Base-by-base conservation (phyloP, 345 rosid genomes). In the Zanthoxylum bungeanum region DNA sequence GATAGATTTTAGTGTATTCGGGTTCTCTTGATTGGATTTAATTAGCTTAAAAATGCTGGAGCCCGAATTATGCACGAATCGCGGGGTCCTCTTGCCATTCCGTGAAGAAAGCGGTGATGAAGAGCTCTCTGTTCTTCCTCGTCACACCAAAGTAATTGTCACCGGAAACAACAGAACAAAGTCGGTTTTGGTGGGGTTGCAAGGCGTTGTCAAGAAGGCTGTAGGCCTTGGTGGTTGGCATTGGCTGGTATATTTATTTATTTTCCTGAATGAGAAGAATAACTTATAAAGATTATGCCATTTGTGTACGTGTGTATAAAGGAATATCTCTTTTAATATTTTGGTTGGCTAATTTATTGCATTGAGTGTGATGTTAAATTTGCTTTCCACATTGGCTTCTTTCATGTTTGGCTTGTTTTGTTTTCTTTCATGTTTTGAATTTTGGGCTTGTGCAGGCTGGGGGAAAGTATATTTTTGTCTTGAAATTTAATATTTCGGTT, bases 171-270 rank as follows among this genome's bases (percentile, higher is more conserved):
- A 88, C 66, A 78, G 93, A 68, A 88, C 93, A 19, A 88, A 86
- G 64, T 88, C 93, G 34, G 93, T 86, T 22, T 60, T 88, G 63
- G 93, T 88, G 55, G 93, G 93, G 28, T 75, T 86, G 51, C 89
- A 88, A 74, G 93, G 93, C 12, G 93, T 88, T 33, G 93, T 88
- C 53, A 88, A 88, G 87, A 88, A 88, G 76, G 93, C 89, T 60
- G 89, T 88, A 28, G 93, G 93, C 12, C 90, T 88, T 14, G 93
- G 93, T 27, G 93, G 93, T 69, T 88, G 93, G 93, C 93, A 88
- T 75, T 88, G 93, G 93, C 90, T 88, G 90, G 93, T 88, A 85
- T 40, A 9, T 10, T 27, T 28, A 0, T 49, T 40, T 27, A 3
- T 31, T 9, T 56, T 10, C 47, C 16, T 50, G 37, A 37, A n/a